phyloP scores from a whole-genome alignment of 768 basidiomycete genomes.

The Brasilioporus rufonigricans region DNA sequence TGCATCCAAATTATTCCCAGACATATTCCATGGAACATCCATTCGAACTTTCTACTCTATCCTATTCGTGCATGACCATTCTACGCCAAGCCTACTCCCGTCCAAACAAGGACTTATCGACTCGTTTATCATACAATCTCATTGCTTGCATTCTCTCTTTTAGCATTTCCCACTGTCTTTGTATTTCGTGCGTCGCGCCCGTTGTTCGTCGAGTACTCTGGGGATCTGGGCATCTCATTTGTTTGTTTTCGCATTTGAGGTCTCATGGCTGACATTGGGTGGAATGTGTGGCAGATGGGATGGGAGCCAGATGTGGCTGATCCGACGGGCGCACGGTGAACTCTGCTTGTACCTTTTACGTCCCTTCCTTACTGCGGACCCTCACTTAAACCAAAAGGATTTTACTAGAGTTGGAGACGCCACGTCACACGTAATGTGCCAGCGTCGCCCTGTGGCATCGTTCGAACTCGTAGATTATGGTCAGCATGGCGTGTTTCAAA shows the following conservation, averaged over 20 bases:
- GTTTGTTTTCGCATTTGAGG: conserved; percentile 2
- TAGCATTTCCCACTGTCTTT: conserved; percentile 11
- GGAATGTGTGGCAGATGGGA: background rate
- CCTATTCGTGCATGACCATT: conserved; percentile 22
- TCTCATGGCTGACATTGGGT: background rate
- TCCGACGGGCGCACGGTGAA: conserved; percentile 14
- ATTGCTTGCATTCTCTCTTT: conserved; percentile 26
- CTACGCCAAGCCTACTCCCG: conserved; percentile 22
- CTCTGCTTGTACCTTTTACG: conserved; percentile 19
- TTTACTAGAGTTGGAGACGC: conserved; percentile 4
- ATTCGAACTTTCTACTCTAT: conserved; percentile 23
- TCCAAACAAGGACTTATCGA: conserved; percentile 23
- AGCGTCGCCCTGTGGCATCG: background rate
- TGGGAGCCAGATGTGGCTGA: background rate
- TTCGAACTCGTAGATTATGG: background rate
- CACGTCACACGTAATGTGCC: background rate
- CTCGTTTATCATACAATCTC: conserved; percentile 31
- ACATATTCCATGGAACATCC: conserved; percentile 17
- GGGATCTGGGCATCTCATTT: conserved; percentile 1
- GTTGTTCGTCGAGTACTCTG: conserved; percentile 3
- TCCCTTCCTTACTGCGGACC: conserved; percentile 15
- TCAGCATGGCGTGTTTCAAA: background rate
- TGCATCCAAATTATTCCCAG: conserved; percentile 28
- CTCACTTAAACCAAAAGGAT: conserved; percentile 12
- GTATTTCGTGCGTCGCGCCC: conserved; percentile 14